Conservation (phyloP, 2,329 filamentous ascomycete species). For the Colletotrichum spinosum region DNA sequence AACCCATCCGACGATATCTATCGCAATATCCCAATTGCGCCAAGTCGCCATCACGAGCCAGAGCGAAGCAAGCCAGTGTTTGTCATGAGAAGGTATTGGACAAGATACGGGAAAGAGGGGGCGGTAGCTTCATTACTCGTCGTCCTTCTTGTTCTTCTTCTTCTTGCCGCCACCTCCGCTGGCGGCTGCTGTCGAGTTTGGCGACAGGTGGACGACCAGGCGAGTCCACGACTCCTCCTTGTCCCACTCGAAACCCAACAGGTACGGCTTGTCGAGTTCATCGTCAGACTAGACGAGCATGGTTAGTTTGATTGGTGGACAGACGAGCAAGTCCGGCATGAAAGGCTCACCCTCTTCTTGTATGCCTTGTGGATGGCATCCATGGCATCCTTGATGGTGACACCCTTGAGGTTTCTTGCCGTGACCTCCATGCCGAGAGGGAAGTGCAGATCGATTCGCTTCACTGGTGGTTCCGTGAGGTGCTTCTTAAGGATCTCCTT, state of each 20-base stretch:
- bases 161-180: conserved; percentile 64
- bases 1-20: conserved; percentile 53
- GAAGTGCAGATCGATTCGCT: conserved; percentile 95
- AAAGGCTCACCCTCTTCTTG: conserved; percentile 86
- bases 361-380: conserved; percentile 96
- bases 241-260: conserved; percentile 97
- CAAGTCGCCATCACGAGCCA: conserved; percentile 52
- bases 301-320: background rate
- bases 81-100: conserved; percentile 51
- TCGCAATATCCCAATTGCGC: conserved; percentile 56
- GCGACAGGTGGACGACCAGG: conserved; percentile 81
- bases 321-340: rapidly evolving
- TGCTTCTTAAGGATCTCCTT: conserved; percentile 84
- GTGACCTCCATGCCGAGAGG: conserved; percentile 88
- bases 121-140: conserved; percentile 45
- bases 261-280: conserved; percentile 87
- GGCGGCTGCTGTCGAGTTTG: conserved; percentile 64
- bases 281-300: conserved; percentile 79
- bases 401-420: conserved; percentile 90
- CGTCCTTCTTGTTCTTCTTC: conserved; percentile 67
- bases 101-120: conserved; percentile 47
- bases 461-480: conserved; percentile 85
- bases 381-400: conserved; percentile 96
- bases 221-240: conserved; percentile 91
- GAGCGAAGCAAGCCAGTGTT: conserved; percentile 50